These are phyloP conservation scores for Rhodomyrtus psidioides DNA, from an alignment of 441 rosid genomes.

Conservation along the genomic window DNA sequence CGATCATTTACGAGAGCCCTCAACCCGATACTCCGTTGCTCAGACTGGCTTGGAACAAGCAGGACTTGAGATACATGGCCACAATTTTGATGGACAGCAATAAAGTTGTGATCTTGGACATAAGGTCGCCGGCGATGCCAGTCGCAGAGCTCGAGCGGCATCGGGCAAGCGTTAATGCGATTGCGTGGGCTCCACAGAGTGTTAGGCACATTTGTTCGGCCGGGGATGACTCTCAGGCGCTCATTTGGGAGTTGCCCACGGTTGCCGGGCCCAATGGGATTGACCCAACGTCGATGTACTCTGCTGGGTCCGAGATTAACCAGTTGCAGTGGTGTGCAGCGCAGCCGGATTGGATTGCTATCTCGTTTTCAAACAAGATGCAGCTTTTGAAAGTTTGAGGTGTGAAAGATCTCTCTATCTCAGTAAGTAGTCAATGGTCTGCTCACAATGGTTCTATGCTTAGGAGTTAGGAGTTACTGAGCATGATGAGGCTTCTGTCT, in stretches of 20 bases:
- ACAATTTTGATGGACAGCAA: conserved; percentile 86
- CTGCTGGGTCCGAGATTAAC: conserved; percentile 72
- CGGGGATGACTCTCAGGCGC: conserved; percentile 78
- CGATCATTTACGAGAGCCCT: conserved; percentile 84
- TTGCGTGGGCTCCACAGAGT: conserved; percentile 95
- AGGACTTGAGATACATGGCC: conserved; percentile 81
- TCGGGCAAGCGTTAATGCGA: conserved; percentile 70
- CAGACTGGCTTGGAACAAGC: conserved; percentile 93
- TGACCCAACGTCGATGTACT: conserved; percentile 77
- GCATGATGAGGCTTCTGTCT: not conserved
- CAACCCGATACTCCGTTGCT: conserved; percentile 86
- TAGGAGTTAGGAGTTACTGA: not conserved
- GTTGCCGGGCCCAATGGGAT: conserved; percentile 92
- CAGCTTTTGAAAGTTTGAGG: conserved; percentile 87
- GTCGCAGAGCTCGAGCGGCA: conserved; percentile 95
- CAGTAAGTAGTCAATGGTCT: not conserved
- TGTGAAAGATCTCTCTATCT: not conserved
- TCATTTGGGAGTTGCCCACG: conserved; percentile 90
- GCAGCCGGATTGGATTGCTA: conserved; percentile 81
- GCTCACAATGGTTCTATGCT: not conserved
- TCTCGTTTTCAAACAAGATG: conserved; percentile 73
- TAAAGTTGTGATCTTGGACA: conserved; percentile 87
- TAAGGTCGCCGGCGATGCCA: conserved; percentile 76
- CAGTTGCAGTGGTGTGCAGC: conserved; percentile 90
- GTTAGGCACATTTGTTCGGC: conserved; percentile 71